Evolutionary conservation across 2,329 filamentous ascomycete species (phyloP).

Genomic region (Curvularia hawaiiensis): DNA sequence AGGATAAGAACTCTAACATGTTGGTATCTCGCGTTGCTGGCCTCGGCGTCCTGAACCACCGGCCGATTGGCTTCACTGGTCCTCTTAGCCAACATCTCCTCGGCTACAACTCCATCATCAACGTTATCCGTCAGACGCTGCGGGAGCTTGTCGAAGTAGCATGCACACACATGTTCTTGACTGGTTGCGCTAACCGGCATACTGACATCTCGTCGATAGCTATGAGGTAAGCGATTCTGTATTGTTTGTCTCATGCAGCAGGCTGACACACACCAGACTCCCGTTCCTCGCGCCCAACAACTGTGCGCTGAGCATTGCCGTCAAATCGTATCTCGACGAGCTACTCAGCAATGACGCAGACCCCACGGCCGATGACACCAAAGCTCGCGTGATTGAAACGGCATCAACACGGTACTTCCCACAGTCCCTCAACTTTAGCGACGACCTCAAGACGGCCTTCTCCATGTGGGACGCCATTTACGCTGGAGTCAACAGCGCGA

Average conservation of each 20-base stretch:
- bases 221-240: conserved; percentile 64
- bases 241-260: conserved; percentile 31
- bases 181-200: conserved; percentile 76
- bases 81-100: conserved; percentile 90
- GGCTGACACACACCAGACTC: conserved; percentile 47
- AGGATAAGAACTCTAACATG: conserved; percentile 78
- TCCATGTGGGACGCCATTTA: conserved; percentile 70
- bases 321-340: conserved; percentile 80
- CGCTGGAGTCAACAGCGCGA: conserved; percentile 61
- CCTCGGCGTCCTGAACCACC: conserved; percentile 80
- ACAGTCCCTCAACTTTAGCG: conserved; percentile 62
- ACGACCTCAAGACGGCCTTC: conserved; percentile 65
- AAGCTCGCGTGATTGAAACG: conserved; percentile 57
- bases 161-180: conserved; percentile 78
- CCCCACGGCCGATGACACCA: conserved; percentile 56
- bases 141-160: conserved; percentile 86
- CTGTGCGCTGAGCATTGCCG: conserved; percentile 76
- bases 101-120: conserved; percentile 82
- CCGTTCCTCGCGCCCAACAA: conserved; percentile 74
- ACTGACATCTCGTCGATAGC: conserved; percentile 66
- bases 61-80: conserved; percentile 88
- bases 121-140: conserved; percentile 76
- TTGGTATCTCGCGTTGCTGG: conserved; percentile 87
- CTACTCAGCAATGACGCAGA: conserved; percentile 63
- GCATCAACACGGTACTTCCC: conserved; percentile 65